phyloP scores from a whole-genome alignment of 495 filamentous ascomycete genomes.

The Ascobolus immersus region DNA sequence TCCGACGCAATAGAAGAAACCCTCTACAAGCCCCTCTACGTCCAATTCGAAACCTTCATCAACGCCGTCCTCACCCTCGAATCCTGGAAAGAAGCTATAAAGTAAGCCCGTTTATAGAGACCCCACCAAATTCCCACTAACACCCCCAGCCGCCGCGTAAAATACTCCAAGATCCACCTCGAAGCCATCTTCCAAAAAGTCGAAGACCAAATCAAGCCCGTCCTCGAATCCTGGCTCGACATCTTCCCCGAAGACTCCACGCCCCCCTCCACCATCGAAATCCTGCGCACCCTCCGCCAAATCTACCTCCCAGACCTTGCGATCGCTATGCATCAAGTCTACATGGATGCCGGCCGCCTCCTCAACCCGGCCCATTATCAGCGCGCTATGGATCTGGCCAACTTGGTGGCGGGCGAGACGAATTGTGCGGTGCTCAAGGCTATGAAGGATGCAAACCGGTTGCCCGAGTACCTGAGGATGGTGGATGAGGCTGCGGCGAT shows the following conservation, averaged over 20 bases:
- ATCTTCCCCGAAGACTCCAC: constrained; percentile 1
- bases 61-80: constrained; percentile 12
- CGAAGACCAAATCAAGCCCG: background rate
- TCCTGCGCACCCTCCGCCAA: constrained; percentile 7
- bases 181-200: constrained; percentile 4
- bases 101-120: constrained; percentile 5
- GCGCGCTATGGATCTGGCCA: no score
- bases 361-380: no score
- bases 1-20: background rate
- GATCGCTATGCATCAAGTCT: constrained; percentile 12
- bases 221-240: constrained; percentile 11
- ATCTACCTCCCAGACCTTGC: constrained; percentile 16
- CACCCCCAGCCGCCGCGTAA: constrained; percentile 5
- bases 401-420: no score
- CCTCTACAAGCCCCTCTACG: constrained; percentile 3
- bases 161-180: constrained; percentile 6
- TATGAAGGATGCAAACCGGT: no score
- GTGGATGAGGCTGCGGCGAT: no score
- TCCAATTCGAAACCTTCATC: constrained; percentile 12
- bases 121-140: background rate
- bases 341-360: constrained; percentile 14
- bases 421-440: no score
- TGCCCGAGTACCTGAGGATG: no score
- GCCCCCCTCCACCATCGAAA: background rate
- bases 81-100: constrained; percentile 10